Conservation (phyloP, 1,284 basidiomycete species). For the Cryptococcus sp. region DNA sequence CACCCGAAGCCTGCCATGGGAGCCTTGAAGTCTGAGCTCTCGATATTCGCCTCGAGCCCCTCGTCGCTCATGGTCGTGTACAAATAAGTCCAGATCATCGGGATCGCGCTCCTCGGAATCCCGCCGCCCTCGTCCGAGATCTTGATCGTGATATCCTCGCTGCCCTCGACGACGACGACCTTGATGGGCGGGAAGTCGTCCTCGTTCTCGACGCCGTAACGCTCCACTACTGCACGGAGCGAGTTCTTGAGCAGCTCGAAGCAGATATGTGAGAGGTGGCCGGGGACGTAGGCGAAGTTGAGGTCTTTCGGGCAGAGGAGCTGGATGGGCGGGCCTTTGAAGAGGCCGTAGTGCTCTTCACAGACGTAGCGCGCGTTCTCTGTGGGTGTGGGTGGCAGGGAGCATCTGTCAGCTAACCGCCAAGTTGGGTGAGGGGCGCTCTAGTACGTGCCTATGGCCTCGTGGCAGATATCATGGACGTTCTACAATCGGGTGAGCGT, state of each 20-base stretch:
- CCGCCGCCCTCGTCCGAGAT: conserved; percentile 95
- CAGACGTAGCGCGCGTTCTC: conserved; percentile 98
- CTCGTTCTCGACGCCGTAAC: conserved; percentile 74
- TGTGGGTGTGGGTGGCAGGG: no score
- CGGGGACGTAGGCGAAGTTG: conserved; percentile 92
- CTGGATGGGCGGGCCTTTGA: conserved; percentile 94
- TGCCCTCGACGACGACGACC: conserved; percentile 92
- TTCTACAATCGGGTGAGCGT: conserved; percentile 56
- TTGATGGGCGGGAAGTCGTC: conserved; percentile 88
- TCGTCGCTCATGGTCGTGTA: conserved; percentile 96
- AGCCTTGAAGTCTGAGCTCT: conserved; percentile 90
- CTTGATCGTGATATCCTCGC: conserved; percentile 96
- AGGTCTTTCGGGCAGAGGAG: conserved; percentile 88
- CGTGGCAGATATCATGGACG: conserved; percentile 92
- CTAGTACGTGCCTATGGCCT: conserved; percentile 64
- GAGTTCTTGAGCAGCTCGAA: conserved; percentile 99
- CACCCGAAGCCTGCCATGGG: conserved; percentile 94
- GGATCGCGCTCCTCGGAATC: conserved; percentile 90
- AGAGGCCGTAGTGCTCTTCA: conserved; percentile 93
- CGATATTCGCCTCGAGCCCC: conserved; percentile 80
- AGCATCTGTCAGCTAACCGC: no score
- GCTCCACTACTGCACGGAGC: conserved; percentile 91
- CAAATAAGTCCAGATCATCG: conserved; percentile 89
- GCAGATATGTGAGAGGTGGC: conserved; percentile 75
- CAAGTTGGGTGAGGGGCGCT: neutral